Base-by-base conservation (phyloP, 176 grass and related monocot genomes). In the Cenchrus fungigraminus region DNA sequence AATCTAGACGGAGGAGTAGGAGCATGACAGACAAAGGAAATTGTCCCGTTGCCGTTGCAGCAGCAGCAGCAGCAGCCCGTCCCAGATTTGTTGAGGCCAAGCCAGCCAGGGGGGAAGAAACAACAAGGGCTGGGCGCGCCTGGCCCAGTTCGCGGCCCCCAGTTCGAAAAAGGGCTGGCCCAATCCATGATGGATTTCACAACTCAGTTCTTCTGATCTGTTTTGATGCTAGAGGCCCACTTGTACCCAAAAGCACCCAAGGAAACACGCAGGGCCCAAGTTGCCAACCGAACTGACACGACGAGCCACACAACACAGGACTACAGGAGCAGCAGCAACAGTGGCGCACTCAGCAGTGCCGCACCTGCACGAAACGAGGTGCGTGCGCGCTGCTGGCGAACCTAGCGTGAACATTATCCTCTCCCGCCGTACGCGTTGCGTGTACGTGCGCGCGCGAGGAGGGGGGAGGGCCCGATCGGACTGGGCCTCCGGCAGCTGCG, bases 191-290 rank as follows among this genome's bases (percentile, higher is more conserved):
- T 73, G 83, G 71, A 84, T 84, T 25, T 37, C 34, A 40, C 64
- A 62, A 28, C 32, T 71, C 54, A 32, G 70, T 61, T 55, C 50
- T 25, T 55, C 50, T 25, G 86, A 74, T 78, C 31, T 1, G 62
- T 80, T 9, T 43, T n/a, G 79, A 12, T 22, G 79, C 19, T 22
- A 13, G 7, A 74, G 88, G 88, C 79, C 79, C 73, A 25, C 59
- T 86, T 17, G 31, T 11, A 13, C 65, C 82, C n/a, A 7, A 53
- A 4, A 6, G 47, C 76, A 6, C 32, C 37, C 37, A 40, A 40
- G 37, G 13, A 29, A 62, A 50, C 79, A 52, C 50, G 42, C 19
- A 79, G 79, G 56, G 64, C 83, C 88, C 76, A 55, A 77, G 8
- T 46, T n/a, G 15, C 56, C 78, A 66, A 77, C 34, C 9, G 19